phyloP scores from a whole-genome alignment of 2,329 filamentous ascomycete genomes.

The Colletotrichum cereale region DNA sequence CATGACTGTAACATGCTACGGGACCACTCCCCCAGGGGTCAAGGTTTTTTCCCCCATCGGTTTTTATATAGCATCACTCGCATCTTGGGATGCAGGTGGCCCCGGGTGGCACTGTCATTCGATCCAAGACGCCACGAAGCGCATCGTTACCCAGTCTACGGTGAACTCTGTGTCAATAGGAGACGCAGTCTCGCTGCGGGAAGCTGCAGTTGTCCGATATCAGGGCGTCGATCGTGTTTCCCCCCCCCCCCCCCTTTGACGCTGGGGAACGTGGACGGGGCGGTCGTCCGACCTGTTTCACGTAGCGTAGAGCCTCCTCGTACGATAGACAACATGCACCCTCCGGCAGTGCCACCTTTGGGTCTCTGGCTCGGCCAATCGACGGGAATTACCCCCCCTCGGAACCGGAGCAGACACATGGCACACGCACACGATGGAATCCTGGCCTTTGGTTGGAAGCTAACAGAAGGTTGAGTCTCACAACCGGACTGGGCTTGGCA shows the following conservation, averaged over 20 bases:
- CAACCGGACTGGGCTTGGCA: constrained; percentile 7
- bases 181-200: neutral
- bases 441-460: constrained; percentile 4
- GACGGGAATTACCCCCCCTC: neutral
- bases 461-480: constrained; percentile 8
- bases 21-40: neutral
- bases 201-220: constrained; percentile 15
- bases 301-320: constrained; percentile 9
- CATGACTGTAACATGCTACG: neutral
- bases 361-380: neutral
- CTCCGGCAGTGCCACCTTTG: neutral
- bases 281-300: constrained; percentile 13
- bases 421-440: constrained; percentile 10
- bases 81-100: neutral
- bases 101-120: neutral
- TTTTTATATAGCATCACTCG: too few species aligned
- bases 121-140: neutral
- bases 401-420: neutral
- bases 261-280: constrained; percentile 9
- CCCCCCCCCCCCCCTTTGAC: too few species aligned
- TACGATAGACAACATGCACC: constrained; percentile 9
- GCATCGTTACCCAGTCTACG: neutral
- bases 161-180: neutral
- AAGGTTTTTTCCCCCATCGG: neutral
- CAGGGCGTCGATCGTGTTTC: constrained; percentile 5